Evolutionary conservation across 495 filamentous ascomycete genomes (phyloP), one percentile per base, ranked within the genome.

Genomic region (Podospora tetraspora): DNA sequence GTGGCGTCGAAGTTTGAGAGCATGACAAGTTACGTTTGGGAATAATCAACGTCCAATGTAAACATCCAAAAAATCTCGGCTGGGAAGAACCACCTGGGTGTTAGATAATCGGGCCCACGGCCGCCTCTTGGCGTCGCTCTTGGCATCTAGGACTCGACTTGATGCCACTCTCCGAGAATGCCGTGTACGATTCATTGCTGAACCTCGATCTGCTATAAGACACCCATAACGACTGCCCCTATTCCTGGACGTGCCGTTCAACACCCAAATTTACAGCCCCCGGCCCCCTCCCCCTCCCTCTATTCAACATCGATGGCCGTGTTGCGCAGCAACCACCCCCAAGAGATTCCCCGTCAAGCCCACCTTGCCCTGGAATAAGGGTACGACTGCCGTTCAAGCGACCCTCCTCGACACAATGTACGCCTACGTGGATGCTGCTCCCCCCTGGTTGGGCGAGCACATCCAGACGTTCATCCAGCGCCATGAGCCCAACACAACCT

Each of bases 401-500:
- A 34, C 29, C 21, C 22, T 25, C 25, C 32, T 16, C 19, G 1
- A 19, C 23, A 30, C 32, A 21, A 71, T 74, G 72, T 68, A 74
- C 56, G 72, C 59, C 11, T 74, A 66, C 37, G 64, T 74, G 29
- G 43, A 69, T 24, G 61, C 61, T 7, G 56, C 70, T 5, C 59
- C 61, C 37, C 30, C 62, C 16, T 74, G 72, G 72, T 70, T 74
- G 62, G 59, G 72, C 37, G 62, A 70, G 37, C 72, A 72, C 57
- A 22, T 74, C 56, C 57, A 64, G 57, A 23, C n/a, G 19, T 74
- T 74, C 66, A 70, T 74, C 64, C 43, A 25, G 21, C 59, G 52
- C 13, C 70, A 72, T 30, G 72, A 67, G 23, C 72, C 70, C 1
- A 62, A 70, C 25, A 63, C 65, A 29, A 64, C 67, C 66, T 70